Evolutionary conservation across 2,329 filamentous ascomycete genomes (phyloP).

Genomic region (Hypoxylon sp.): DNA sequence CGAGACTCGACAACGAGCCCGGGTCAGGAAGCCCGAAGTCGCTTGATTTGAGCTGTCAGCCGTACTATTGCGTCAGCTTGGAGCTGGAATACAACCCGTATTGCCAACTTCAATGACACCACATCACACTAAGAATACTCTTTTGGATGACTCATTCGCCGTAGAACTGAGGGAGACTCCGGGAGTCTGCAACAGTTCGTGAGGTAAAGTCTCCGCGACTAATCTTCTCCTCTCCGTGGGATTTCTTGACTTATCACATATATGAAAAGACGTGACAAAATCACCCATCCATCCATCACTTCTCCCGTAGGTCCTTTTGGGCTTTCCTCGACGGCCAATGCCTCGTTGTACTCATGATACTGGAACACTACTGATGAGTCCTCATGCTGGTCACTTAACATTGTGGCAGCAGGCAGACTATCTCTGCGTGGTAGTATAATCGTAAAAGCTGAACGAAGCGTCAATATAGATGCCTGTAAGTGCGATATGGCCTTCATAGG

Average conservation of each 20-base stretch:
- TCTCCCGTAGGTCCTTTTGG: neutral
- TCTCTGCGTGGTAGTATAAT: neutral
- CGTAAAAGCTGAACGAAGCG: neutral
- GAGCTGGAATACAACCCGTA: conserved; percentile 7
- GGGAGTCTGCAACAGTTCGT: neutral
- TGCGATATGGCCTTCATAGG: too few species aligned
- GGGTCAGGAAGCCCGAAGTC: conserved; percentile 13
- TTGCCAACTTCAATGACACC: conserved; percentile 3
- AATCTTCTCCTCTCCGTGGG: neutral
- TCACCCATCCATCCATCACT: neutral
- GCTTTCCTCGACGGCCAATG: neutral
- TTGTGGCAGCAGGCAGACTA: neutral
- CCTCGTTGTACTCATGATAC: neutral
- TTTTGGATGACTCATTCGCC: neutral
- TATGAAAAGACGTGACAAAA: neutral
- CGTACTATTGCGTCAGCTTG: too few species aligned
- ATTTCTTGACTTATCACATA: conserved; percentile 1
- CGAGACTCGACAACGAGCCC: neutral
- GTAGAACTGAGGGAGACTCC: neutral
- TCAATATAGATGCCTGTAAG: neutral
- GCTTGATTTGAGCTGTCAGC: conserved; percentile 4
- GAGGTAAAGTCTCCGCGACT: neutral
- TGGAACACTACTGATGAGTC: neutral
- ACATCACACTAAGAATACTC: neutral
- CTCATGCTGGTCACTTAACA: conserved; percentile 4